Conservation (phyloP, 2,329 filamentous ascomycete genomes). For the Pseudocercospora eumusae region DNA sequence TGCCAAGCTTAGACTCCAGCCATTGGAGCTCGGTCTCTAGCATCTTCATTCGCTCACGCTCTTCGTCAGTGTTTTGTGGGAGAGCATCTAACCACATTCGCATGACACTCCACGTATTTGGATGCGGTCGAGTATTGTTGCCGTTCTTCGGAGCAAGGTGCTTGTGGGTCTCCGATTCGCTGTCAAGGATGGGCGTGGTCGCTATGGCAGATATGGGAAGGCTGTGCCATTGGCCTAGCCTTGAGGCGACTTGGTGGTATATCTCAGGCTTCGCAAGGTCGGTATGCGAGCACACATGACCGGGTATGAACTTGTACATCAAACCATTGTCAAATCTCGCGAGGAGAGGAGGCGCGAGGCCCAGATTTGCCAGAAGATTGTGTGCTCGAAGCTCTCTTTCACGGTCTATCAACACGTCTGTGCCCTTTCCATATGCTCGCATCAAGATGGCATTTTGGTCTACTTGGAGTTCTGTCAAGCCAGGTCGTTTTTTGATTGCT, state of each 20-base stretch:
- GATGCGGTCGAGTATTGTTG: constrained; percentile 64
- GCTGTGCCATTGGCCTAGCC: constrained; percentile 87
- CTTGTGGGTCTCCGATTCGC: constrained; percentile 27
- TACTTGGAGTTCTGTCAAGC: constrained; percentile 71
- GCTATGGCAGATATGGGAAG: constrained; percentile 58
- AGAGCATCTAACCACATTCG: constrained; percentile 93
- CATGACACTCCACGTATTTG: constrained; percentile 92
- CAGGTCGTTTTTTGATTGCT: constrained; percentile 68
- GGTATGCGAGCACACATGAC: constrained; percentile 74
- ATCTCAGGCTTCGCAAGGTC: constrained; percentile 76
- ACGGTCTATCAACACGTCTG: constrained; percentile 92
- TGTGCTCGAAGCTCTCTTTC: constrained; percentile 70
- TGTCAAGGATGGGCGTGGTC: constrained; percentile 38
- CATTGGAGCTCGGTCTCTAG: constrained; percentile 75
- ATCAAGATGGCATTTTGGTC: constrained; percentile 85
- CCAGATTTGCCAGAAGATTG: constrained; percentile 78
- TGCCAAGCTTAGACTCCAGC: constrained; percentile 66
- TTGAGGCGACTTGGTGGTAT: constrained; percentile 78
- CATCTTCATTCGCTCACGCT: constrained; percentile 65
- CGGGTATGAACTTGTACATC: constrained; percentile 87
- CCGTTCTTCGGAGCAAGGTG: constrained; percentile 28
- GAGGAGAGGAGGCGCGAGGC: constrained; percentile 81
- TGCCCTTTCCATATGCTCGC: constrained; percentile 90
- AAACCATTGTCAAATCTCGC: constrained; percentile 95
- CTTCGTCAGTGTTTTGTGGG: constrained; percentile 68